Conservation (phyloP, 768 basidiomycete species). For the Mycena belliarum region DNA sequence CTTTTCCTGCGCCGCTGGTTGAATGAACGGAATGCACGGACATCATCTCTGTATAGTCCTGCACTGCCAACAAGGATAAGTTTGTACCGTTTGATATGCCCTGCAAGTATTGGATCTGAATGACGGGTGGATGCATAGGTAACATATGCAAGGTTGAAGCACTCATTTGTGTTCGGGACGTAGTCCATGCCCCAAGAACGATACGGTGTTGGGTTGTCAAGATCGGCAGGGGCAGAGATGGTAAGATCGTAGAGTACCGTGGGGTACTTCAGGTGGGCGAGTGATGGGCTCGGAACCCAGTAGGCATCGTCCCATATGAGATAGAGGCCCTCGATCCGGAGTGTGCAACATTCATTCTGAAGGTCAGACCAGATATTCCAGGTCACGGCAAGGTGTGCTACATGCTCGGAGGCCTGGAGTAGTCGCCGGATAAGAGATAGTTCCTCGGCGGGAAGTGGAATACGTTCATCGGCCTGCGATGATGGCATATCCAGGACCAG, state of each 20-base stretch:
- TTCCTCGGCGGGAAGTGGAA: not conserved
- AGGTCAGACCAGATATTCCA: constrained; percentile 8
- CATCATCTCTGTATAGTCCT: too few species aligned
- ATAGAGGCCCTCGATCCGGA: constrained; percentile 5
- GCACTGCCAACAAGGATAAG: not conserved
- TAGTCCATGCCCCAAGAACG: not conserved
- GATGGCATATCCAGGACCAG: not conserved
- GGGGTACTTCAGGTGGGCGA: not conserved
- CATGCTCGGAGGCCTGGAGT: not conserved
- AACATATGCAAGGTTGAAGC: constrained; percentile 6
- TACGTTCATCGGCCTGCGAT: not conserved
- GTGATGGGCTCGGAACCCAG: not conserved
- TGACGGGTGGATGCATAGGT: constrained; percentile 6
- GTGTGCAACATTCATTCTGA: not conserved
- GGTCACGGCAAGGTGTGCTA: not conserved
- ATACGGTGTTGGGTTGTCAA: not conserved
- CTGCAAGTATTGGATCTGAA: not conserved
- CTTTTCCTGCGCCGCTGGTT: too few species aligned
- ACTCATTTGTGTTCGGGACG: not conserved
- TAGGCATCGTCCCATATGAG: not conserved
- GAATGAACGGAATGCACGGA: too few species aligned
- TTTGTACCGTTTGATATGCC: not conserved
- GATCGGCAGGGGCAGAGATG: not conserved
- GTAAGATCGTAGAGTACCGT: not conserved
- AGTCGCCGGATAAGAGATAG: not conserved